These are phyloP conservation scores for Camelina neglecta DNA, from an alignment of 345 rosid species.

Conservation along the genomic window DNA sequence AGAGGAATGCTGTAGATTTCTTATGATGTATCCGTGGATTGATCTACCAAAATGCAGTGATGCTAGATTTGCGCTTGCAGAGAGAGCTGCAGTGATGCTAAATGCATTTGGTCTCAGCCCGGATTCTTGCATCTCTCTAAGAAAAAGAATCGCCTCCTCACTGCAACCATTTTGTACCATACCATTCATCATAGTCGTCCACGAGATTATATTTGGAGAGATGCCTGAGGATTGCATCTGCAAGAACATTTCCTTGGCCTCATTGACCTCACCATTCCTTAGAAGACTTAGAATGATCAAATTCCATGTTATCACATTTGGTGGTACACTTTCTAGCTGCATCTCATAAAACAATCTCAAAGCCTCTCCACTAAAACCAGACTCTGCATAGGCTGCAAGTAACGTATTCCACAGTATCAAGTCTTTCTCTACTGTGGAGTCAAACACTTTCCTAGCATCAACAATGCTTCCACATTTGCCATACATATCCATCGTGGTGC, in stretches of 20 bases:
- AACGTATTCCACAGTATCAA: slow-evolving; percentile 67
- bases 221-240: slow-evolving; percentile 63
- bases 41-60: slow-evolving; percentile 57
- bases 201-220: slow-evolving; percentile 54
- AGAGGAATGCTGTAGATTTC: slow-evolving; percentile 48
- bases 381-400: slow-evolving; percentile 67
- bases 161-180: slow-evolving; percentile 55
- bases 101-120: slow-evolving; percentile 55
- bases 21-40: slow-evolving; percentile 58
- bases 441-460: slow-evolving; percentile 58
- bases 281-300: slow-evolving; percentile 62
- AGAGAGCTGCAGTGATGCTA: slow-evolving; percentile 55
- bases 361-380: slow-evolving; percentile 60
- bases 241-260: slow-evolving; percentile 64
- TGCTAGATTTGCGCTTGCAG: slow-evolving; percentile 53
- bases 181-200: slow-evolving; percentile 70
- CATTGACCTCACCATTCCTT: slow-evolving; percentile 54
- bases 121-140: slow-evolving; percentile 60
- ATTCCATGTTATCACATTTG: slow-evolving; percentile 71
- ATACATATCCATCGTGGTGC: slow-evolving; percentile 62
- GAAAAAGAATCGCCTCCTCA: slow-evolving; percentile 50
- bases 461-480: slow-evolving; percentile 60
- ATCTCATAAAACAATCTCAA: slow-evolving; percentile 72
- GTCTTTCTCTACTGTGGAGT: slow-evolving; percentile 53
- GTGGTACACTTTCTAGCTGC: slow-evolving; percentile 73